These are phyloP conservation scores for Kockovaella imperatae DNA, from an alignment of 768 basidiomycete genomes.

Conservation along the genomic window DNA sequence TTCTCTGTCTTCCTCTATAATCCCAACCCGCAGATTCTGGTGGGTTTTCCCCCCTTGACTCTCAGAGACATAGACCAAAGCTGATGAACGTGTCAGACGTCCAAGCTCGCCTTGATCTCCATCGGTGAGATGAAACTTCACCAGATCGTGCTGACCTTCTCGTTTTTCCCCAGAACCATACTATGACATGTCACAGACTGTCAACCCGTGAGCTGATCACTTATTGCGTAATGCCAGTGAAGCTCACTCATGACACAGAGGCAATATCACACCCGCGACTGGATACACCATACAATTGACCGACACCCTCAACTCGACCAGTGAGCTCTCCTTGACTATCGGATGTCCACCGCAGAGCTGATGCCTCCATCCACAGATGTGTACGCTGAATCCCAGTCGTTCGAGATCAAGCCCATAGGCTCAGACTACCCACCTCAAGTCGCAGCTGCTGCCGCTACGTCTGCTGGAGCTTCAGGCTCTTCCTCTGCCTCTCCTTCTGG, in stretches of 20 bases:
- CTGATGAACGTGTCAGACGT: constrained; percentile 9
- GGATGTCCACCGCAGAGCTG: neutral
- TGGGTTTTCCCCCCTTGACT: constrained; percentile 12
- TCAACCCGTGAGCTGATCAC: constrained; percentile 31
- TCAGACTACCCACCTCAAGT: constrained; percentile 37
- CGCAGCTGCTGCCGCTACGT: neutral
- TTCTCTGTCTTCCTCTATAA: constrained; percentile 40
- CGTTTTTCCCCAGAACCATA: constrained; percentile 9
- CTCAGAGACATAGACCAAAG: neutral
- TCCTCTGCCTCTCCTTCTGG: constrained; percentile 3
- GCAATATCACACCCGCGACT: constrained; percentile 18
- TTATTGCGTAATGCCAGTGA: neutral
- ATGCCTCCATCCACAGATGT: constrained; percentile 23
- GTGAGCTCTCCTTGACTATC: constrained; percentile 8
- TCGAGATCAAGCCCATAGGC: constrained; percentile 41
- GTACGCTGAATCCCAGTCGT: constrained; percentile 40
- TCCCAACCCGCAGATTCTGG: constrained; percentile 21
- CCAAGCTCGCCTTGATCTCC: constrained; percentile 22
- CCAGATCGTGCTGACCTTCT: neutral
- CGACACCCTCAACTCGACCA: constrained; percentile 37
- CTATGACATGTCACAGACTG: constrained; percentile 24
- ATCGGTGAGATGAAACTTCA: constrained; percentile 3
- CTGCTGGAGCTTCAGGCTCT: constrained; percentile 10
- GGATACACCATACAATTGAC: constrained; percentile 38
- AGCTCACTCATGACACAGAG: constrained; percentile 6